These are phyloP conservation scores for Coniferiporia weirii DNA, from an alignment of 1,284 basidiomycete genomes.

Conservation along the genomic window DNA sequence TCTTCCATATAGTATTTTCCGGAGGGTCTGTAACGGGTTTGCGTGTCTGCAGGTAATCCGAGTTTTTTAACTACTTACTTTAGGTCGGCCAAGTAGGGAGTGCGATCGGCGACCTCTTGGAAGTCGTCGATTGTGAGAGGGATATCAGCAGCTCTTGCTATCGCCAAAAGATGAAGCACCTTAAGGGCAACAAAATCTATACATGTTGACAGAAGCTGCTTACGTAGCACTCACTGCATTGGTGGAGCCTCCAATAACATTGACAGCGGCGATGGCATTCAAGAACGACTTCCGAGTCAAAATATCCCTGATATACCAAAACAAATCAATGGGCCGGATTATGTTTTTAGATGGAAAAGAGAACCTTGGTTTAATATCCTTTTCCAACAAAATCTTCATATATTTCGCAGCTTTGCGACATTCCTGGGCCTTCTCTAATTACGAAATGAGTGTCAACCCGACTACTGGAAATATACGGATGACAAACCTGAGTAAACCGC, in stretches of 20 bases:
- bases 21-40: conserved; percentile 55
- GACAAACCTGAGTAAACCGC: conserved; percentile 63
- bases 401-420: conserved; percentile 80
- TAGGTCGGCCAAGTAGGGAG: conserved; percentile 92
- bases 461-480: not conserved
- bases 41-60: not conserved
- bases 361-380: conserved; percentile 82
- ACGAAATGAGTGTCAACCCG: not conserved
- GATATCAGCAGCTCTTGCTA: conserved; percentile 87
- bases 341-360: not conserved
- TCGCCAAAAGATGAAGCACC: conserved; percentile 91
- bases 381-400: conserved; percentile 76
- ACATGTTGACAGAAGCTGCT: not conserved
- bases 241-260: conserved; percentile 86
- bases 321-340: not conserved
- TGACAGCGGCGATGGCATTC: conserved; percentile 85
- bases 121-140: conserved; percentile 92
- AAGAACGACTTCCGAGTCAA: conserved; percentile 87
- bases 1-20: conserved; percentile 98
- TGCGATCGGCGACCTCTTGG: conserved; percentile 80
- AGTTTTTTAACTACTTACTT: conserved; percentile 43
- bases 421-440: conserved; percentile 75
- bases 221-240: conserved; percentile 61
- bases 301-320: conserved; percentile 59
- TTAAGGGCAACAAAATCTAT: conserved; percentile 24